phyloP scores from a whole-genome alignment of 2,329 filamentous ascomycete species.

The Pseudogymnoascus sp. region DNA sequence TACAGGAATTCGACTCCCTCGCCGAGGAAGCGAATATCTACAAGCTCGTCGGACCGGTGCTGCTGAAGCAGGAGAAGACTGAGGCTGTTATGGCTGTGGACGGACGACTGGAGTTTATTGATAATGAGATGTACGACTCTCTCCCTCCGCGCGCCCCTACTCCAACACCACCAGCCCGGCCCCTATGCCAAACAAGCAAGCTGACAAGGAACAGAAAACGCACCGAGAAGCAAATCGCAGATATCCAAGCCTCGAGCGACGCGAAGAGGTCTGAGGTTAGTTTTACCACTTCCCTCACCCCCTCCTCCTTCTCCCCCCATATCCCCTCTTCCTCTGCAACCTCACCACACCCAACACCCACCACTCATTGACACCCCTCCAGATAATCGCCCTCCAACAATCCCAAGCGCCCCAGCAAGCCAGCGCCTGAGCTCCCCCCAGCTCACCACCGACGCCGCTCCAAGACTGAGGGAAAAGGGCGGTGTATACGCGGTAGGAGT shows the following conservation, averaged over 20 bases:
- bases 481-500: neutral
- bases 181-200: too few species aligned
- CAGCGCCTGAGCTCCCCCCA: neutral
- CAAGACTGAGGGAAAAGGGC: neutral
- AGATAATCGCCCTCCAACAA: constrained; percentile 7
- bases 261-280: constrained; percentile 57
- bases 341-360: neutral
- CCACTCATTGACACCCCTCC: neutral
- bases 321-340: too few species aligned
- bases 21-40: constrained; percentile 83
- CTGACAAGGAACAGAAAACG: constrained; percentile 44
- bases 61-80: constrained; percentile 87
- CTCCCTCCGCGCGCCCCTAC: neutral
- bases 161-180: too few species aligned
- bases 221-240: constrained; percentile 58
- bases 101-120: constrained; percentile 83
- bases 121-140: constrained; percentile 74
- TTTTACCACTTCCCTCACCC: too few species aligned
- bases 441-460: neutral
- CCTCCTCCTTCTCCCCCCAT: neutral
- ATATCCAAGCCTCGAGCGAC: constrained; percentile 57
- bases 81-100: constrained; percentile 90
- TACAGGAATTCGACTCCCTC: constrained; percentile 72
- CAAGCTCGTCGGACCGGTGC: constrained; percentile 86
- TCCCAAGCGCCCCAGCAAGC: neutral